These are phyloP conservation scores for Bifiguratus adelaidae DNA, from an alignment of 192 early-diverging fungal species.

Conservation along the genomic window DNA sequence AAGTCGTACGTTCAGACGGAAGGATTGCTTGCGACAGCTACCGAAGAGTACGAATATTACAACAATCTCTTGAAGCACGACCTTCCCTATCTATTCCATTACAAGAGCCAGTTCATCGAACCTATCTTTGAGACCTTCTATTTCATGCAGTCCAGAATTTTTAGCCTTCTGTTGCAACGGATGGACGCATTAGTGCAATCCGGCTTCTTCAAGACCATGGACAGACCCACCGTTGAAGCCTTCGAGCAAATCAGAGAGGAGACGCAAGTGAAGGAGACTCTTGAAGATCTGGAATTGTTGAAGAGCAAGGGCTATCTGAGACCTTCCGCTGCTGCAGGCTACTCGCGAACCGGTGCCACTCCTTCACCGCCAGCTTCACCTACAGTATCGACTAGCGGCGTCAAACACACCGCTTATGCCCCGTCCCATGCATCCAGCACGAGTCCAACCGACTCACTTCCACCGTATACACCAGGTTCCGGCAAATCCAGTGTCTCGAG, in stretches of 20 bases:
- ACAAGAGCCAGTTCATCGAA: conserved; percentile 70
- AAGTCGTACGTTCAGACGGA: conserved; percentile 32
- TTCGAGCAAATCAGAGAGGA: conserved; percentile 26
- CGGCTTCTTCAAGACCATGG: conserved; percentile 42
- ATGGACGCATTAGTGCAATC: conserved; percentile 37
- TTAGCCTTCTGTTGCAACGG: conserved; percentile 50
- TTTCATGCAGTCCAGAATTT: conserved; percentile 71
- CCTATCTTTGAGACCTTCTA: conserved; percentile 82
- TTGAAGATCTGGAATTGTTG: conserved; percentile 18
- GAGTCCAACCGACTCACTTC: not conserved
- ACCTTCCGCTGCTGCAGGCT: not conserved
- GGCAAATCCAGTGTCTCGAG: conserved; percentile 2
- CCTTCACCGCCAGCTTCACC: conserved; percentile 1
- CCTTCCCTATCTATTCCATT: conserved; percentile 68
- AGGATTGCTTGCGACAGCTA: conserved; percentile 65
- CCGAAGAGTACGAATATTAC: conserved; percentile 72
- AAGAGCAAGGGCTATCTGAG: conserved; percentile 5
- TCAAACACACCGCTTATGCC: conserved; percentile 7
- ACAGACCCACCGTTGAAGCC: conserved; percentile 24
- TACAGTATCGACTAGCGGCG: conserved; percentile 7
- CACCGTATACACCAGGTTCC: not conserved
- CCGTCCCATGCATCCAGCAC: not conserved
- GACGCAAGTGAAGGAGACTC: conserved; percentile 4
- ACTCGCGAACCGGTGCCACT: not conserved
- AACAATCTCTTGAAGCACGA: conserved; percentile 75